A percentile compares a stretch with the other conserved stretches of the same genome.
These are phyloP conservation scores for Acanthochlamys bracteata DNA, from an alignment of 106 monocot species.

Conservation along the genomic window DNA sequence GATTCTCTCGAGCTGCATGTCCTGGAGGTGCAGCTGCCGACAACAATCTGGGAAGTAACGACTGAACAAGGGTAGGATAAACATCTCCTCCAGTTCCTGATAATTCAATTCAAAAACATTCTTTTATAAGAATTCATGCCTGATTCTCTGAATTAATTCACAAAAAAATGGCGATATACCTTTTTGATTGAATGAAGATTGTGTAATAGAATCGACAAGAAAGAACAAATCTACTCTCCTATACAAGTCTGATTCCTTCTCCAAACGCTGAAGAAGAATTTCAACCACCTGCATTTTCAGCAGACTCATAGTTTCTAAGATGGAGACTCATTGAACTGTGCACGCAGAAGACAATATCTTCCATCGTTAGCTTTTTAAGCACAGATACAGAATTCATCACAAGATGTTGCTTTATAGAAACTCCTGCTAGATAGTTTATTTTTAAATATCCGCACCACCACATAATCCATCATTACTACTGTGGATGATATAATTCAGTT, in stretches of 20 bases:
- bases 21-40: conserved; percentile 84
- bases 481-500: no score
- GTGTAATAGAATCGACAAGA: conserved; percentile 90
- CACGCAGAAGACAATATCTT: no score
- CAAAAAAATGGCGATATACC: conserved; percentile 14
- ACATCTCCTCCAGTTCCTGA: conserved; percentile 70
- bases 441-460: no score
- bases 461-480: no score
- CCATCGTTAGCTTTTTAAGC: no score
- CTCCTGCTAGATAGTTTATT: no score
- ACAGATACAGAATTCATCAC: no score
- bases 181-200: conserved; percentile 59
- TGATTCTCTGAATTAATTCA: not conserved
- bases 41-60: conserved; percentile 65
- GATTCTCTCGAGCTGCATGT: conserved; percentile 69
- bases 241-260: conserved; percentile 65
- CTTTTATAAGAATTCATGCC: not conserved
- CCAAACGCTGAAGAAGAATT: conserved; percentile 67
- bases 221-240: conserved; percentile 80
- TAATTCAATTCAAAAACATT: conserved; percentile 4
- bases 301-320: not conserved
- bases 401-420: no score
- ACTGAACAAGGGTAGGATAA: conserved; percentile 68
- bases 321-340: no score
- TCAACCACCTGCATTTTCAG: conserved; percentile 57